Evolutionary conservation across 2,329 filamentous ascomycete genomes (phyloP).

Genomic region (Pyricularia sp.): DNA sequence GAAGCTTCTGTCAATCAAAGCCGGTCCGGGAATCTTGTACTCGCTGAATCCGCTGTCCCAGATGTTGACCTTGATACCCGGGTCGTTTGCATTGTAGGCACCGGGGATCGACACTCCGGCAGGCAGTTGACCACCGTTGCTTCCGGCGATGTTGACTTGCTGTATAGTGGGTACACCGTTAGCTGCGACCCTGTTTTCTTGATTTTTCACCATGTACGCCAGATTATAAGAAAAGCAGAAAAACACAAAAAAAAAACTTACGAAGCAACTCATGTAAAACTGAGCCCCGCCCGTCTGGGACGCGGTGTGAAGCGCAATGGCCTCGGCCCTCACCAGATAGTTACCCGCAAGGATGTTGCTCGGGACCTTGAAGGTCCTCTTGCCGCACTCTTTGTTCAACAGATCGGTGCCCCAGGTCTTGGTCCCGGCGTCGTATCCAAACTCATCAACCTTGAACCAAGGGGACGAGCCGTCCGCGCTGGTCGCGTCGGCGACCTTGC

Average conservation of each 20-base stretch:
- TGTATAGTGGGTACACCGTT: background rate
- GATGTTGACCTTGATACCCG: conserved; percentile 39
- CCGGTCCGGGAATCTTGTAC: conserved; percentile 29
- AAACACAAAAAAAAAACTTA: conserved; percentile 8
- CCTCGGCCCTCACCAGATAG: conserved; percentile 34
- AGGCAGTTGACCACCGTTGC: conserved; percentile 23
- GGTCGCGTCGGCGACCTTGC: conserved; percentile 36
- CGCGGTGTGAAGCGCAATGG: conserved; percentile 32
- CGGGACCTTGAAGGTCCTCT: conserved; percentile 27
- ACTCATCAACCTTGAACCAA: conserved; percentile 46
- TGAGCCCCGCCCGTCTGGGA: conserved; percentile 15
- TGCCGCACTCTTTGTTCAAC: conserved; percentile 20
- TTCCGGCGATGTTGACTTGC: background rate
- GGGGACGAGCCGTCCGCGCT: conserved; percentile 29
- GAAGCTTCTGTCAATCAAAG: conserved; percentile 14
- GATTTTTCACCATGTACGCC: background rate
- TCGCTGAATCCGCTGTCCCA: conserved; percentile 21
- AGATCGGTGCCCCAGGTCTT: conserved; percentile 32
- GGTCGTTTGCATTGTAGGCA: conserved; percentile 34
- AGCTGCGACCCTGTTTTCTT: background rate
- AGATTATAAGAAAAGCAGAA: background rate
- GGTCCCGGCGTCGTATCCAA: conserved; percentile 33
- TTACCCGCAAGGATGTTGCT: conserved; percentile 29
- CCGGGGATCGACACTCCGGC: conserved; percentile 35
- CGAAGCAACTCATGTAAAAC: conserved; percentile 17